Base-by-base conservation (phyloP, 2,329 filamentous ascomycete species). In the Trichoderma simmonsii region DNA sequence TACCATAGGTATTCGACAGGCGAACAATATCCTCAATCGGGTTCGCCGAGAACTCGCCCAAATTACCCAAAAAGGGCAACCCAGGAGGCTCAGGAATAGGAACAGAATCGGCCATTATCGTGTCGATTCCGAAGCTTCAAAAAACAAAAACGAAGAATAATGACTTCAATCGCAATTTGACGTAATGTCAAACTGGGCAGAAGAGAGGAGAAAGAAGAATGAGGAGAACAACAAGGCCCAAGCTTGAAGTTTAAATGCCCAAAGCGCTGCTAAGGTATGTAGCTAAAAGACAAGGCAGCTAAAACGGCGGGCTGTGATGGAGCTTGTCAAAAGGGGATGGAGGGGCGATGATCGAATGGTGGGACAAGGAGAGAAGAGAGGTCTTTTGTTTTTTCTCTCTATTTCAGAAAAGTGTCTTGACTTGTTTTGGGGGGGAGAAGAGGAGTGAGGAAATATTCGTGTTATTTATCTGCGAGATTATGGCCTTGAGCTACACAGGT, bases 1-100 rank as follows among this genome's bases (percentile, higher is more conserved):
- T 77, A 90, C 91, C 91, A 81, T 93, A 92, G 72, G 86, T 88
- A 54, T 92, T 87, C 28, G 89, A 87, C 63, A 93, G 82, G 12
- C 86, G 83, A 6, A 80, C 78, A 24, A 92, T 79, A 28, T 89
- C 89, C 26, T 84, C 81, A 3, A 88, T 78, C 0, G 90, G 88
- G n/a, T 86, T 85, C 0, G 85, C 80, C 72, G 91, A 87, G 73
- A 94, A 86, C 74, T 92, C 89, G 69, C 83, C 82, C 34, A 91
- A 78, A 75, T 93, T 92, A 32, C 92, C 91, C 28, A 93, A 74
- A 30, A 93, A 79, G 1, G 90, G 91, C 71, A 91, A 82, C 3
- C 88, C 89, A 69, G 85, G 85, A 30, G 91, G 91, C 61, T 88
- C 86, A 2, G 91, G 91, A 68, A 93, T 91, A 3, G 86, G 83